These are phyloP conservation scores for Inga oerstediana DNA, from an alignment of 306 rosid genomes.

Conservation along the genomic window DNA sequence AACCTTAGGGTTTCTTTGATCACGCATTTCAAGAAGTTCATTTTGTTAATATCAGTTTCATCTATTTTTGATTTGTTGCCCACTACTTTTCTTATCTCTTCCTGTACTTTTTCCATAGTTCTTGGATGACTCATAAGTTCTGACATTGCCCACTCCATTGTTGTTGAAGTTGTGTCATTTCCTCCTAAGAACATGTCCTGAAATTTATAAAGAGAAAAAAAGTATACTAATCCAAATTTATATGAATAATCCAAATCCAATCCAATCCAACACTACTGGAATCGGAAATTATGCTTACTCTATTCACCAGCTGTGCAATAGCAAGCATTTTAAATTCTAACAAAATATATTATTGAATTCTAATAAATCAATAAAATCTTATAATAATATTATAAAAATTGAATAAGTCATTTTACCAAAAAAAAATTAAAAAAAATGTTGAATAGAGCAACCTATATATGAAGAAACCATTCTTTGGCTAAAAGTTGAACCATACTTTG, in stretches of 20 bases:
- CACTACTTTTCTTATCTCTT: conserved; percentile 44
- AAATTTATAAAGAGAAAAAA: no score
- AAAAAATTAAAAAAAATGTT: background rate
- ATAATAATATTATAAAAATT: background rate
- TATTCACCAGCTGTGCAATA: background rate
- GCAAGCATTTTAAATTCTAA: background rate
- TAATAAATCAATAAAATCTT: background rate
- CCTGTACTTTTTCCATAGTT: conserved; percentile 35
- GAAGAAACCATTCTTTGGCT: background rate
- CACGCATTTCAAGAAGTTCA: conserved; percentile 41
- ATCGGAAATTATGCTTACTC: background rate
- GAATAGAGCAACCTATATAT: background rate
- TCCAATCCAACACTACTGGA: background rate
- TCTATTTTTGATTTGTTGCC: conserved; percentile 34
- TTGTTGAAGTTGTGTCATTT: conserved; percentile 37
- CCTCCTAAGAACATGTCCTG: background rate
- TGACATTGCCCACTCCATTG: no score
- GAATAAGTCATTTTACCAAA: background rate
- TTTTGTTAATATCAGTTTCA: conserved; percentile 24
- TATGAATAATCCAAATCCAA: background rate
- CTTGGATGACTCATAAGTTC: no score
- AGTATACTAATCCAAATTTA: no score
- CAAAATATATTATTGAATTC: no score
- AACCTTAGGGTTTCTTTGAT: no score
- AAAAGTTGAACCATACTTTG: background rate